Conservation (phyloP, 2,329 filamentous ascomycete species). For the Neofusicoccum laricinum region DNA sequence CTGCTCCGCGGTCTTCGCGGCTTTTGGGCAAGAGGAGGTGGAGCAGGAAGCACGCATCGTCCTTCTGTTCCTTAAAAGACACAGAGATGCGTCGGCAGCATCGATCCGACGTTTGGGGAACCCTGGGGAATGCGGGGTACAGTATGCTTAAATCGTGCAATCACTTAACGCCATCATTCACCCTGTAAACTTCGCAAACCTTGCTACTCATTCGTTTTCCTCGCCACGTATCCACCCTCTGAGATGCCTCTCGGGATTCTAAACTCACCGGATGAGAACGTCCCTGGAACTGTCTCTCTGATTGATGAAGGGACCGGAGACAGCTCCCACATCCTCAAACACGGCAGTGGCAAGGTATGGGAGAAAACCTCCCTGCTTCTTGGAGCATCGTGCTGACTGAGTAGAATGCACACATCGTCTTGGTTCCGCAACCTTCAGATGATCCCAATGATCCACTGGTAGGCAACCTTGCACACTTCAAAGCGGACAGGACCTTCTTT, state of each 20-base stretch:
- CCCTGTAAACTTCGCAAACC: too few relatives aligned
- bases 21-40: neutral
- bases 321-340: conserved; percentile 18
- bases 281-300: neutral
- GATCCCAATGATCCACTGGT: conserved; percentile 27
- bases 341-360: conserved; percentile 22
- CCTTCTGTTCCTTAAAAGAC: neutral
- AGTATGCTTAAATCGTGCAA: neutral
- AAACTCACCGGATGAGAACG: neutral
- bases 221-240: neutral
- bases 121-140: conserved; percentile 4
- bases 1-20: too few relatives aligned
- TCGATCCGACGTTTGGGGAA: neutral
- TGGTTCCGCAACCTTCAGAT: conserved; percentile 25
- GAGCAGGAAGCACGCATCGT: neutral
- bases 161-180: neutral
- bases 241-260: neutral
- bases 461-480: neutral
- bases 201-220: too few relatives aligned
- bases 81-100: neutral
- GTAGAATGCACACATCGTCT: conserved; percentile 23
- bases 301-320: neutral
- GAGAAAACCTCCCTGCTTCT: too few relatives aligned
- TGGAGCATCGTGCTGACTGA: neutral
- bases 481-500: neutral